Base-by-base conservation (phyloP, 2,329 filamentous ascomycete species). In the Fusarium clavum region DNA sequence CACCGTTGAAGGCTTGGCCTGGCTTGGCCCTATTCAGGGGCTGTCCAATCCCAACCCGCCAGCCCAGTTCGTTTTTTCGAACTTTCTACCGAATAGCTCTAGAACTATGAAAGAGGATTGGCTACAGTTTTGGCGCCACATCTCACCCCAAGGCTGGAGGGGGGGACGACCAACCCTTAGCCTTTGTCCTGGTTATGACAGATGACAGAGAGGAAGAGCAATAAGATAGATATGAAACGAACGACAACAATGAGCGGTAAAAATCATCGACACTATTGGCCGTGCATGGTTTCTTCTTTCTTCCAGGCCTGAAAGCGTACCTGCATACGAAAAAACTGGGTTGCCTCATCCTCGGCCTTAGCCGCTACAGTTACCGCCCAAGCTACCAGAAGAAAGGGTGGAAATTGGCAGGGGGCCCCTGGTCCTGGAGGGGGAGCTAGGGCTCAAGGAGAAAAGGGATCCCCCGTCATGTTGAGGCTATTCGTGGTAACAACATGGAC, bases 61-160 rank as follows among this genome's bases (percentile, higher is more conserved):
- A 43, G n/a, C 32, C 11, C 22, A 40, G 34, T 18, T 30, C 52
- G n/a, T 46, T 57, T 48, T 54, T 69, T 47, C 41, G 49, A 57
- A 56, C 45, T 58, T 61, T 57, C 48, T 53, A 53, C 10, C 47
- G 24, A 34, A 25, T 46, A 41, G 30, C n/a, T 18, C 29, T 64
- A 57, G 68, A 27, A 67, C 54, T 41, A 40, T 71, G 64, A 71
- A 71, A 71, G 68, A 71, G 68, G 68, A 71, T 71, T 69, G 68
- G 68, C 68, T 58, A 44, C 49, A 65, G 22, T 16, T 18, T 27
- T 55, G 41, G 57, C 56, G 64, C 68, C 68, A 71, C 64, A 61
- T 58, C 30, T 52, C 48, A 52, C 32, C 24, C 49, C 9, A 29
- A 29, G 24, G 30, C 22, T 20, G 16, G 14, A 52, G 30, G 47